Base-by-base conservation (phyloP, 1,284 basidiomycete genomes). In the Trametes pubescens region DNA sequence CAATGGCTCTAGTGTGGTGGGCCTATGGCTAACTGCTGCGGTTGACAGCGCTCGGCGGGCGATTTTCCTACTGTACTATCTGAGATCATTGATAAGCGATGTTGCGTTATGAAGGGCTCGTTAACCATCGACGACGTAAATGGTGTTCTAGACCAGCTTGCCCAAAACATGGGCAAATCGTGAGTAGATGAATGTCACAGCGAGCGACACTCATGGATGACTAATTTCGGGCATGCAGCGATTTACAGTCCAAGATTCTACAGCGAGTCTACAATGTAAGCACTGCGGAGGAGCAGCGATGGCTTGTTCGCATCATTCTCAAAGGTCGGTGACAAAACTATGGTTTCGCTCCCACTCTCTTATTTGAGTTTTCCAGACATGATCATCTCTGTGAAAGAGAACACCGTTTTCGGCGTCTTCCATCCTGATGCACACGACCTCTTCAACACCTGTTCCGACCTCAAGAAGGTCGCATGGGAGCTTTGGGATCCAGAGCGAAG, bases 371-470 rank as follows among this genome's bases (percentile, higher is more conserved):
- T 7, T 35, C 22, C 46, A 93, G 92, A 93, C 67, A 87, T 93
- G 85, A 81, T 83, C 49, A 92, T 94, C 57, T 90, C 87, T 4
- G 91, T 93, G 55, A 93, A 93, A 76, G 96, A 98, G 76, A 94
- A 90, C 13, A 94, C 92, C 0, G 91, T 98, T 0, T 89, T 99
- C 65, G 80, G 87, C 0, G 89, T 93, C 4, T 94, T 97, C 71
- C 96, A 99, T 75, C 92, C 92, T 1, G 94, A 98, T 68, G 95
- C 96, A 0, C 88, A 92, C 64, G 92, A 93, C 71, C 79, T 97
- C 3, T 98, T 93, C 81, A 98, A 98, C 73, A 94, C 94, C 1
- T 98, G 94, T 73, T 96, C 95, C 0, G 96, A 98, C 75, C 81
- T 98, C 43, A 95, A 95, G 79, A 92, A 93, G 65, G 93, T 99